phyloP scores from a whole-genome alignment of 371 early-diverging fungal species.

The Mortierella sp. region DNA sequence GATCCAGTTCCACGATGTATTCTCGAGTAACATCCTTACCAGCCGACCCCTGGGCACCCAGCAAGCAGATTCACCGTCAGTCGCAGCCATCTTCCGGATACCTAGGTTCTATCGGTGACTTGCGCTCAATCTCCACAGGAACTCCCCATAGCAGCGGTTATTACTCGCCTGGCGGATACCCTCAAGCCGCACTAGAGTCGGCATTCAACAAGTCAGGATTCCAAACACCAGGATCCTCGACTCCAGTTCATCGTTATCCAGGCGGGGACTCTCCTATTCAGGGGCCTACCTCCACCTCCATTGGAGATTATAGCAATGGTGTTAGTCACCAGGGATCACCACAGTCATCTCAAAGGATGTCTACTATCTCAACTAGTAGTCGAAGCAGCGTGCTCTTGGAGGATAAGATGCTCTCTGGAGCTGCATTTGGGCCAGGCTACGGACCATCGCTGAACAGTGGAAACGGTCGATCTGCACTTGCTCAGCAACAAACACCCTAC shows the following conservation, averaged over 20 bases:
- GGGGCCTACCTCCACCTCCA: no score
- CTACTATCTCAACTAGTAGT: slow-evolving; percentile 25
- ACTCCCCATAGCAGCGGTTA: slow-evolving; percentile 17
- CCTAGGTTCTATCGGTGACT: slow-evolving; percentile 23
- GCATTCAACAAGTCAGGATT: no score
- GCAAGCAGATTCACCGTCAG: slow-evolving; percentile 26
- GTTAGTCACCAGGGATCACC: no score
- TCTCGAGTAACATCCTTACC: slow-evolving; percentile 38
- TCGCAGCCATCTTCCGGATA: slow-evolving; percentile 19
- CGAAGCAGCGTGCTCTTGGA: slow-evolving; percentile 34
- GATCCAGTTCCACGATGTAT: slow-evolving; percentile 16
- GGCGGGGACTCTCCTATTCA: no score
- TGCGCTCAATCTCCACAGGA: slow-evolving; percentile 36
- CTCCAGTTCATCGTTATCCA: no score
- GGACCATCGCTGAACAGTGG: slow-evolving; percentile 47
- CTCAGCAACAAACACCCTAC: slow-evolving; percentile 9
- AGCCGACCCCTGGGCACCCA: slow-evolving; percentile 39
- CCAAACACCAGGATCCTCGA: no score
- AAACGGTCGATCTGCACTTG: slow-evolving; percentile 12
- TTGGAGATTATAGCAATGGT: no score
- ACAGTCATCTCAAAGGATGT: no score
- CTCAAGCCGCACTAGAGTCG: no score
- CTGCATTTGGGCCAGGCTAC: slow-evolving; percentile 46
- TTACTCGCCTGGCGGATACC: slow-evolving; percentile 35
- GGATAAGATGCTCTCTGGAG: slow-evolving; percentile 26